phyloP scores from a whole-genome alignment of 345 rosid species.

The Murraya koenigii region DNA sequence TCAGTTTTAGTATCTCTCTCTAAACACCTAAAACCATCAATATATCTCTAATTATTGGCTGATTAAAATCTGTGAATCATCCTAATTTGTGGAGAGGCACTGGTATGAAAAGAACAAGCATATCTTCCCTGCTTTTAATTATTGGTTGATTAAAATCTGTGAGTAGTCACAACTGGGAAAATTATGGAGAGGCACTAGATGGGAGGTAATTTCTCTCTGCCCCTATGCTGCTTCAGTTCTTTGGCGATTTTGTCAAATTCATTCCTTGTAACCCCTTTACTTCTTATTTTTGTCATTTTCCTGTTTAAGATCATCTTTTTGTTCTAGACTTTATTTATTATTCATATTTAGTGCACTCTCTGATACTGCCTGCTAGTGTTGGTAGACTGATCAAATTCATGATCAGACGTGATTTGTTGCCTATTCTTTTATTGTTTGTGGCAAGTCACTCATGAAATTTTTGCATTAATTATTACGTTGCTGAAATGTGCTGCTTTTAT shows the following conservation, averaged over 20 bases:
- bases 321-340: not conserved
- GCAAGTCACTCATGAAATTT: slow-evolving; percentile 9
- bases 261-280: not conserved
- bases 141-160: no score
- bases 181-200: slow-evolving; percentile 37
- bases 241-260: not conserved
- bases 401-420: not conserved
- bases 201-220: slow-evolving; percentile 67
- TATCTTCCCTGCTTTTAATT: slow-evolving; percentile 78
- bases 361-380: not conserved
- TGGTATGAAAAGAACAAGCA: slow-evolving; percentile 99
- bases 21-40: not conserved
- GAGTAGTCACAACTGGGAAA: no score
- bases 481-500: slow-evolving; percentile 6
- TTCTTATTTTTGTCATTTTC: not conserved
- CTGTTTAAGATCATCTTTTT: slow-evolving; percentile 64
- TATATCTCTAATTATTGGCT: not conserved
- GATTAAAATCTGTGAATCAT: slow-evolving; percentile 40
- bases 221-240: not conserved
- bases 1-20: not conserved
- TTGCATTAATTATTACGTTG: not conserved
- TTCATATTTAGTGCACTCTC: not conserved
- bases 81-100: slow-evolving; percentile 99
- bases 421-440: not conserved
- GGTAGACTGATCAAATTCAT: not conserved